Percentiles rank a stretch among this genome's conserved stretches.
Evolutionary conservation across 768 basidiomycete species (phyloP).

Genomic region (Dacryopinax spathularia): DNA sequence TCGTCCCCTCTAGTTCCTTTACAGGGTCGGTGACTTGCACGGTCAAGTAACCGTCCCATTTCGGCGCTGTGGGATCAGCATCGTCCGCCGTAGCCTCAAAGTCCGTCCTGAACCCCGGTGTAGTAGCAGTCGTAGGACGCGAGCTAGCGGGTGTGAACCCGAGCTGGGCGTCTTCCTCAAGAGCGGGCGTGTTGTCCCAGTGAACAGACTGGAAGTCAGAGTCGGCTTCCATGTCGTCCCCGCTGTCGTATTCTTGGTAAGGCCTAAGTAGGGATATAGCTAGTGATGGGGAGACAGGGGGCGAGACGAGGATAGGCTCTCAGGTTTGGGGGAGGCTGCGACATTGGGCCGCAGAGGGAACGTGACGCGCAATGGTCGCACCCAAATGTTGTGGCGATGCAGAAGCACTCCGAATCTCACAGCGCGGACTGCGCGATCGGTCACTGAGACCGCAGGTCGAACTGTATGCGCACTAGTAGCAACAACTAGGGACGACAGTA

Average conservation of each 20-base stretch:
- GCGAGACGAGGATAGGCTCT: background rate
- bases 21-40: slow-evolving; percentile 81
- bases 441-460: too few species aligned
- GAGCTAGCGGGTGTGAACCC: background rate
- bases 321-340: background rate
- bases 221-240: slow-evolving; percentile 3
- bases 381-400: background rate
- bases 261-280: background rate
- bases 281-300: background rate
- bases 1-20: slow-evolving; percentile 91
- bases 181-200: background rate
- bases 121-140: slow-evolving; percentile 17
- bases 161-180: background rate
- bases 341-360: background rate
- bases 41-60: slow-evolving; percentile 79
- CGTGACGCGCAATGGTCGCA: background rate
- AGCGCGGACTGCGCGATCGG: background rate
- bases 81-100: slow-evolving; percentile 47
- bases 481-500: background rate
- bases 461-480: too few species aligned
- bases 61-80: slow-evolving; percentile 59
- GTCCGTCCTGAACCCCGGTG: slow-evolving; percentile 72
- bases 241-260: background rate
- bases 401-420: background rate
- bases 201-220: background rate